Evolutionary conservation across 1,284 basidiomycete species (phyloP), one percentile per base, ranked within the genome.

Genomic region (Thecaphora frezii): DNA sequence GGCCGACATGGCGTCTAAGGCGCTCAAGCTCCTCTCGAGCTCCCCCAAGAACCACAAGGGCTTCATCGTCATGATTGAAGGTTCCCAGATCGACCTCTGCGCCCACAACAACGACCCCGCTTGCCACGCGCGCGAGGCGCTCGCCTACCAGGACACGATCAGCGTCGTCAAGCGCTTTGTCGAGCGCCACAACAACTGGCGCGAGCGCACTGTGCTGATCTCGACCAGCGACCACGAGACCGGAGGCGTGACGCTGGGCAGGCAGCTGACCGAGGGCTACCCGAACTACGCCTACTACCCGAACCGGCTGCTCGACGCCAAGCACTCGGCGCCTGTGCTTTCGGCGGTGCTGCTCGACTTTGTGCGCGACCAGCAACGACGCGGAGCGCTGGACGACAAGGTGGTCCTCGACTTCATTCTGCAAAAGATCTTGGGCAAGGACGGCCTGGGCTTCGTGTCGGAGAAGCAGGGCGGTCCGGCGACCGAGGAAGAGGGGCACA

Each of bases 191-290:
- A 80, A 74, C 54, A 66, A 63, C 24, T 56, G 54, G 14, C 66
- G 69, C 19, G 74, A 66, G 45, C 59, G 71, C 36, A 76, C 79
- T 23, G 37, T 81, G 28, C 54, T 81, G 23, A 75, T 81, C 46
- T 75, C 73, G 13, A 77, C 80, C 3, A 73, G 73, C 14, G 80
- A 81, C 44, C 80, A 81, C 60, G 80, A 81, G 54, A 81, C 81
- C 9, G 81, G 81, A 18, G 81, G 81, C 0, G 51, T 81, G 3
- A 62, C 79, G 2, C 51, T 81, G 1, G 80, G 79, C 1, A 48
- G 79, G 36, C 80, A 81, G 48, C 58, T 81, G 8, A 66, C 51
- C 4, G 41, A 50, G 3, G 61, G 66, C 14, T 67, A 62, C 13
- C 80, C 80, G 46, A 80, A 74, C 54, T 74, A 74, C 42, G 66